Conservation (phyloP, 257 asterid genomes). For the Nemophila menziesii region DNA sequence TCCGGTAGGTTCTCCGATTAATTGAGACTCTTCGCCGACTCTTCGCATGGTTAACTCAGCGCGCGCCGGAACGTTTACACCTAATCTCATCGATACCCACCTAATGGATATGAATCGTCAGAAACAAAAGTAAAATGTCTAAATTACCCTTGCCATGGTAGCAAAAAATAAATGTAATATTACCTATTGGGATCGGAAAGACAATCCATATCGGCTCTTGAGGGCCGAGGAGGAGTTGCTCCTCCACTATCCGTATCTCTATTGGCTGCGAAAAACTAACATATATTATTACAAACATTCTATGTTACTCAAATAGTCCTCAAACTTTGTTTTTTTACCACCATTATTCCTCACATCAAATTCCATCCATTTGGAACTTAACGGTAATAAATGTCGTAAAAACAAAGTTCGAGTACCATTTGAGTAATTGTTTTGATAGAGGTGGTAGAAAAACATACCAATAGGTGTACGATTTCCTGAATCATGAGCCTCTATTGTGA, state of each 20-base stretch:
- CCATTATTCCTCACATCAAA: too few species aligned
- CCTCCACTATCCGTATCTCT: conserved; percentile 23
- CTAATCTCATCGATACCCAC: conserved; percentile 36
- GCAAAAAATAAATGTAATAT: not conserved
- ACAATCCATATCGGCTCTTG: conserved; percentile 25
- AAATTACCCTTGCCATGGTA: not conserved
- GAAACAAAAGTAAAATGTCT: too few species aligned
- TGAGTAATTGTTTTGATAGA: too few species aligned
- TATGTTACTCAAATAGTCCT: not conserved
- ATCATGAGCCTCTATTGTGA: conserved; percentile 18
- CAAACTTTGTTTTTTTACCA: too few species aligned
- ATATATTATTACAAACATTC: conserved; percentile 2
- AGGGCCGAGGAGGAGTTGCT: conserved; percentile 21
- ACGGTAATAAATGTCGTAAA: too few species aligned
- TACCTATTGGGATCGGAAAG: conserved; percentile 32
- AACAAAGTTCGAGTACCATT: too few species aligned
- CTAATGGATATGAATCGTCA: conserved; percentile 19
- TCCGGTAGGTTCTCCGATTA: conserved; percentile 75
- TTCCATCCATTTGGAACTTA: too few species aligned
- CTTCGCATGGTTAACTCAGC: conserved; percentile 61
- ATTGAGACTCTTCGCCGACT: conserved; percentile 33
- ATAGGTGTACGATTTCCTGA: conserved; percentile 18
- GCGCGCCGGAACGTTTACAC: conserved; percentile 56
- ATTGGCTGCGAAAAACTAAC: conserved; percentile 17
- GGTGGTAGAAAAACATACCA: conserved; percentile 21